Base-by-base conservation (phyloP, 2,329 filamentous ascomycete species). In the Fusarium nodosum region DNA sequence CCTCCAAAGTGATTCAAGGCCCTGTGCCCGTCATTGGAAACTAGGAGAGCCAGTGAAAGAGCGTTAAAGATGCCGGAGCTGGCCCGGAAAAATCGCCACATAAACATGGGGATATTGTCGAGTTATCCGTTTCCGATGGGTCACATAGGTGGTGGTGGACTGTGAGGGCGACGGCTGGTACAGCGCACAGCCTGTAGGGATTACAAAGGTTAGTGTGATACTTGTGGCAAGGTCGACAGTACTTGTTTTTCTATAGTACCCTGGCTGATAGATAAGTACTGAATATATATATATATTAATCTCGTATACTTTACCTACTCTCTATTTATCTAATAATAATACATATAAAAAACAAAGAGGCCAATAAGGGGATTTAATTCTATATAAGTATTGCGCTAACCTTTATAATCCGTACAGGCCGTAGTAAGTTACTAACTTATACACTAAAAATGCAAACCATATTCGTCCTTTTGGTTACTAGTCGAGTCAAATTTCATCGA, bases 1-100 rank as follows among this genome's bases (percentile, higher is more conserved):
- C 67, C 60, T 64, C 53, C 28, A 57, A 50, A 64, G 53, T 71
- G 71, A 62, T 63, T 72, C 66, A 52, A 64, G 64, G 41, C 53
- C 64, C 64, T 47, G 47, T 63, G 64, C 56, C 60, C 55, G 53
- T 45, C 50, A 45, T 33, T 41, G 51, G 24, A 50, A 45, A 56
- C 44, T 52, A 47, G 28, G 24, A 51, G 48, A 39, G 48, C 68
- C 72, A 64, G 58, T 72, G 20, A 48, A 48, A 52, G 48, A 28
- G 36, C 58, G 54, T 64, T 18, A 44, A 44, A 55, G 51, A 24
- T 46, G 68, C 52, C 69, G 65, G 65, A 66, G 57, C 57, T 56
- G 30, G 33, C 36, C 69, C 56, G 56, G 34, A 7, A 36, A 47
- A 44, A 47, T 42, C 61, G 64, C 72, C 70, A 72, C 72, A 59